Percentiles rank a stretch among this genome's conserved stretches.
These are phyloP conservation scores for Aspergillus carlsbadensis DNA, from an alignment of 495 filamentous ascomycete genomes.

Conservation along the genomic window DNA sequence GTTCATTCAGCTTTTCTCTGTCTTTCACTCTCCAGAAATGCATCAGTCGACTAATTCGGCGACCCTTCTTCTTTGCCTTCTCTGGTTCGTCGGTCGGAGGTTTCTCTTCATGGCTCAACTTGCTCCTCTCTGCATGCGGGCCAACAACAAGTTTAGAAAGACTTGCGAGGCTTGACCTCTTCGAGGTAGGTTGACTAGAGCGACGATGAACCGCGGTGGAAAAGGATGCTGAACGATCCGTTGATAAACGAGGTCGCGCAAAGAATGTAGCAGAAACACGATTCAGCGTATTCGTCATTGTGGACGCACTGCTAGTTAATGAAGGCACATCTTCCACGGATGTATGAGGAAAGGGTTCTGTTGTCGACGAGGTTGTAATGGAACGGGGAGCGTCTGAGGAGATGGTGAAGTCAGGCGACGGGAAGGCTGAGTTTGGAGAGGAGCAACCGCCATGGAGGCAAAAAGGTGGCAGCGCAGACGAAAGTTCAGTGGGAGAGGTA, in stretches of 20 bases:
- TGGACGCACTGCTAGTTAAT: constrained; percentile 81
- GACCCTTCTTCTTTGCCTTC: constrained; percentile 68
- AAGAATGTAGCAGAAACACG: constrained; percentile 50
- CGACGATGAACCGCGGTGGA: constrained; percentile 65
- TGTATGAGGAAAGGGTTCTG: constrained; percentile 59
- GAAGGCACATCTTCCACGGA: constrained; percentile 89
- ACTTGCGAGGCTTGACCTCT: constrained; percentile 82
- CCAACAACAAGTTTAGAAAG: constrained; percentile 79
- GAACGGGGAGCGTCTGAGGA: constrained; percentile 56
- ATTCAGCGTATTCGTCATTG: constrained; percentile 64
- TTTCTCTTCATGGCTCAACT: constrained; percentile 73
- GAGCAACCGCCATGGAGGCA: constrained; percentile 41
- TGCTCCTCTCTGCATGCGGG: constrained; percentile 75
- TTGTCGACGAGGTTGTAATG: constrained; percentile 49
- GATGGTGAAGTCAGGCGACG: constrained; percentile 50
- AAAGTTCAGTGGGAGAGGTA: constrained; percentile 54
- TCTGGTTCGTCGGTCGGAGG: constrained; percentile 54
- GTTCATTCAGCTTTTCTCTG: constrained; percentile 35
- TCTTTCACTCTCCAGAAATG: constrained; percentile 75
- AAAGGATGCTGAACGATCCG: constrained; percentile 67
- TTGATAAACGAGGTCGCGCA: constrained; percentile 43
- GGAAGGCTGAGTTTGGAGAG: constrained; percentile 47
- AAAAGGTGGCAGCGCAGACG: constrained; percentile 45
- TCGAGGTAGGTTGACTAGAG: constrained; percentile 44
- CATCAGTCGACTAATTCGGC: constrained; percentile 75